These are phyloP conservation scores for Fusarium drepaniforme DNA, from an alignment of 2,329 filamentous ascomycete genomes.

Conservation along the genomic window DNA sequence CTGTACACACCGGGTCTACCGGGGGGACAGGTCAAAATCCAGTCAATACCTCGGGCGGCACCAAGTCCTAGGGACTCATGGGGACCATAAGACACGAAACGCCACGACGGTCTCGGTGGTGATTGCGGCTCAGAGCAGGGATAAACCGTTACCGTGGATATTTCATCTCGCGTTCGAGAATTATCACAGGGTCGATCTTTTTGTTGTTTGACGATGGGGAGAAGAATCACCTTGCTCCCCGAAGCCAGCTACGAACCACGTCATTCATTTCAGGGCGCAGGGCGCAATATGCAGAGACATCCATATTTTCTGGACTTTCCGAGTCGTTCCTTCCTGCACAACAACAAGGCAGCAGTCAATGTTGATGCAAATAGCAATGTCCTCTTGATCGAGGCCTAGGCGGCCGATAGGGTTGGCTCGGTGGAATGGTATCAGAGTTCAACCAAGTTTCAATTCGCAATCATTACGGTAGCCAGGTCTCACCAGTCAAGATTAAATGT, in stretches of 20 bases:
- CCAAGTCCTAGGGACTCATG: no score
- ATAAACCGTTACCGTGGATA: background rate
- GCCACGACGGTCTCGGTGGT: no score
- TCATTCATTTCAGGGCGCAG: background rate
- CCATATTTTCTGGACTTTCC: background rate
- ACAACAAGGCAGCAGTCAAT: background rate
- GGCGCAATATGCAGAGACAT: background rate
- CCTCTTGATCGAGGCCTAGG: no score
- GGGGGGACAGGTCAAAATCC: no score
- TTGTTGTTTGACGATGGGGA: background rate
- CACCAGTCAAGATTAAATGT: background rate
- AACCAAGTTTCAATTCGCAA: no score
- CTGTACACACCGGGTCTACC: no score
- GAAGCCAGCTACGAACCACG: background rate
- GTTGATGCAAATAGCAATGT: background rate
- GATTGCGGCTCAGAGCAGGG: no score
- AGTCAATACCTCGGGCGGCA: no score
- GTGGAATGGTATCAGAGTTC: no score
- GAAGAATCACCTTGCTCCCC: background rate
- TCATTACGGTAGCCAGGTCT: background rate
- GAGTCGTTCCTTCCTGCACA: rapidly evolving
- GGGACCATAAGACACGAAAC: no score
- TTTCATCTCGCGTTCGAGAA: background rate
- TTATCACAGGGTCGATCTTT: background rate
- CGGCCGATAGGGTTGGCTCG: background rate